Base-by-base conservation (phyloP, 257 asterid species). In the Cordia subcordata region DNA sequence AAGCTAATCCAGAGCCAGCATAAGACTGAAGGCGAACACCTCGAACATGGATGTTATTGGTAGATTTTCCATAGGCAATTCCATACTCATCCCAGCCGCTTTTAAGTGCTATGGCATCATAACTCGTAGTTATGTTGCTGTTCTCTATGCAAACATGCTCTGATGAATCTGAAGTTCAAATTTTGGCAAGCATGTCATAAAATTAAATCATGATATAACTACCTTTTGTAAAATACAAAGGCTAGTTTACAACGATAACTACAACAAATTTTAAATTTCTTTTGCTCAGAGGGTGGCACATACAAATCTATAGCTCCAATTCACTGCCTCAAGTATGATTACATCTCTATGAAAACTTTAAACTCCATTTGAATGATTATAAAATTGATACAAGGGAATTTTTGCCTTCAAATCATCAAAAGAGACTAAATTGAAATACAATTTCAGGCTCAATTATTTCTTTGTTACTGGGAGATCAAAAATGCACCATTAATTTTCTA, bases 81-180 rank as follows among this genome's bases (percentile, higher is more conserved):
- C 99, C 99, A 50, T 94, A 90, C 73, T 94, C 97, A 38, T 94
- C 99, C 99, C 99, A 94, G 40, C 99, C 99, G 57, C 97, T 90
- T 73, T 94, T 94, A 27, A 94, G 86, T 14, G 77, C 79, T 18
- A 94, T 62, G 0, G 97, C 88, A 42, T 94, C 99, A 33, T 80
- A 76, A 17, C 97, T 89, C 66, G 64, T 79, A 80, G 84, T 94
- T 19, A 94, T 79, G 79, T 85, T 94, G 93, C 96, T 81, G 73
- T 78, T 82, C 68, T 94, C 95, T 11, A 94, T 82, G 78, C 99
- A 94, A 10, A 94, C 87, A 27, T 73, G 78, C 46, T 81, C 77
- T 0, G 95, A 90, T 1, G 99, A 94, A 87, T 94, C 99, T 94
- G 95, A 52, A 70, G 69, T 22, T 37, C 12, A 12, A 42, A 49